Evolutionary conservation across 139 green algal species (phyloP), one percentile per base, ranked within the genome.

Genomic region (Tetraselmis chui): DNA sequence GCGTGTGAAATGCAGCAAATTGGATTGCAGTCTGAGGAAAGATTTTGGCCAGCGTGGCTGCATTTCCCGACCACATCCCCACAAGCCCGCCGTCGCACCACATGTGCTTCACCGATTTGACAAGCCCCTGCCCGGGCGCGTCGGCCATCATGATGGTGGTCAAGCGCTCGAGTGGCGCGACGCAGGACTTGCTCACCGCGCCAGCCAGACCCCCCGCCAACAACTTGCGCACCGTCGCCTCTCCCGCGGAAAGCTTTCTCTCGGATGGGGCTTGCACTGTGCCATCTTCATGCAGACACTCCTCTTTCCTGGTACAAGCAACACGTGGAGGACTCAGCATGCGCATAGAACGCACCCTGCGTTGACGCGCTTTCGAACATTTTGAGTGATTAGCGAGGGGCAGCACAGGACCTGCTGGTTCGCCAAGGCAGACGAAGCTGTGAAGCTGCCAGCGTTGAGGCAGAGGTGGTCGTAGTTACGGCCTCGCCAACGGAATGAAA

Each of bases 151-250:
- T 82, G 24, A 88, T 83, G 28, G 86, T 86, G 0, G 83, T 58
- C 59, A 87, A 32, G 0, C 86, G 83, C 86, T 89, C 86, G 30
- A 87, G 59, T 0, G 86, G 86, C 0, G 86, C 86, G 32, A 86
- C 83, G n/a, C 80, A 29, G 0, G 83, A 85, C 45, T 83, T 76
- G 0, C 83, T 87, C 76, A 86, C 81, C 23, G 83, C 83, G 0
- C 86, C 86, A 1, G 86, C 86, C 1, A 89, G 30, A 27, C 86
- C 86, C 24, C 86, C 86, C 1, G 86, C 86, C 31, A 89, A 28
- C 59, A 89, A 59, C 75, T 83, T 59, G 59, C 83, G 67, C 30
- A 75, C 32, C 24, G 31, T 26, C 29, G 27, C 26, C 83, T 28
- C 45, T 18, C 45, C 45, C 11, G 45, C 5, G 18, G 45, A 25